Percentiles rank a stretch among this genome's conserved stretches.
These are phyloP conservation scores for Panicum hallii DNA, from an alignment of 202 grass and related monocot genomes.

Conservation along the genomic window DNA sequence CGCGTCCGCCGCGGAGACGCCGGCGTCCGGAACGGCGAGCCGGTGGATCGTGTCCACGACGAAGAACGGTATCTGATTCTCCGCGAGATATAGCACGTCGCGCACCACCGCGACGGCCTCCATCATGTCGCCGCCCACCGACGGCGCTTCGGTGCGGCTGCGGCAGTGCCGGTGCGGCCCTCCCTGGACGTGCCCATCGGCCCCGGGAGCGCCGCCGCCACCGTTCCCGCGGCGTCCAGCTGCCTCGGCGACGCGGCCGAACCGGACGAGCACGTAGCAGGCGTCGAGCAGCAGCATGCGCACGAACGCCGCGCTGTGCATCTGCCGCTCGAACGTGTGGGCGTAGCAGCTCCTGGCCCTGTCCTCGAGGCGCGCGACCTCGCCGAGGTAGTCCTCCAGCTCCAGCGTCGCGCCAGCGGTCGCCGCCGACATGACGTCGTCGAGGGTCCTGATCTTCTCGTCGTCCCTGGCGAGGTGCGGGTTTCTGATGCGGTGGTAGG, in stretches of 20 bases:
- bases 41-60: conserved; percentile 33
- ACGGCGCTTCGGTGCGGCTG: no score
- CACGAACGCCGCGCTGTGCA: neutral
- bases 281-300: conserved; percentile 45
- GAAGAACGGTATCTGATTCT: conserved; percentile 39
- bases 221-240: neutral
- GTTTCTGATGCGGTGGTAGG: neutral
- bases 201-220: no score
- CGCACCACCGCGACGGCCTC: conserved; percentile 24
- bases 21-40: neutral
- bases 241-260: neutral
- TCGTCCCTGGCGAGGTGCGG: neutral
- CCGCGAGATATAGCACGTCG: conserved; percentile 39
- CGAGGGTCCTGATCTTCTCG: neutral
- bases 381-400: neutral
- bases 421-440: neutral
- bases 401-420: neutral
- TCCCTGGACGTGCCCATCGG: neutral
- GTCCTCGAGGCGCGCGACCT: neutral
- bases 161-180: neutral
- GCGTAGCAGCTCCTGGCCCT: neutral
- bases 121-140: conserved; percentile 4
- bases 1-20: neutral
- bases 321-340: neutral
- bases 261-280: conserved; percentile 22